Evolutionary conservation across 2,329 filamentous ascomycete species (phyloP).

Genomic region (Pyrenochaeta sp.): DNA sequence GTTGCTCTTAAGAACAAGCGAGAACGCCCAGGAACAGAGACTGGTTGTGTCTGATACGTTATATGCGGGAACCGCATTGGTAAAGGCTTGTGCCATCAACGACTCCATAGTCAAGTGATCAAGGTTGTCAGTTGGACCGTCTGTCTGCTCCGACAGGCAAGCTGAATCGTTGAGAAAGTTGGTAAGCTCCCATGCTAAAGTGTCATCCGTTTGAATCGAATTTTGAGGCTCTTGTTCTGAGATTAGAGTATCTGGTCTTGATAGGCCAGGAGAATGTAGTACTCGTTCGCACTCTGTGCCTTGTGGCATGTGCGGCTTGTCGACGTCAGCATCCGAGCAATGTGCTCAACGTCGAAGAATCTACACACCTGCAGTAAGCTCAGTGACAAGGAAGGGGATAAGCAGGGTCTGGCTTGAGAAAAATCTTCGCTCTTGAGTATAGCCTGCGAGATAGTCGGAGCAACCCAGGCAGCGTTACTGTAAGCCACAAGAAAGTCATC

Average conservation of each 20-base stretch:
- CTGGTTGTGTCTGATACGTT: conserved; percentile 21
- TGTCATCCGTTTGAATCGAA: conserved; percentile 5
- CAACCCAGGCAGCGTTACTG: conserved; percentile 10
- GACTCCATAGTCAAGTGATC: not conserved
- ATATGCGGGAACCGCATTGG: conserved; percentile 3
- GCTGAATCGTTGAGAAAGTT: conserved; percentile 1
- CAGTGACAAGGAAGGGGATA: not conserved
- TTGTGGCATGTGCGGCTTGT: conserved; percentile 5
- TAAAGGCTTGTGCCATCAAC: conserved; percentile 8
- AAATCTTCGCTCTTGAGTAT: not conserved
- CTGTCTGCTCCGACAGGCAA: conserved; percentile 2
- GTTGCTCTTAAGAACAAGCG: conserved; percentile 21
- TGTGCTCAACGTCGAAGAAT: not conserved
- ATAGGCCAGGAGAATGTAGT: conserved; percentile 3
- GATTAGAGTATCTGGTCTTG: not conserved
- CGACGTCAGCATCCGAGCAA: conserved; percentile 4
- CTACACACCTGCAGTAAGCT: conserved; percentile 4
- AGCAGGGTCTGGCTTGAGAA: conserved; percentile 3
- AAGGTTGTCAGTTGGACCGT: not conserved
- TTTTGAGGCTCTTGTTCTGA: not conserved
- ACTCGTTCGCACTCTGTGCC: not conserved
- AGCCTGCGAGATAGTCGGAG: conserved; percentile 6
- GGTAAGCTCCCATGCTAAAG: conserved; percentile 6
- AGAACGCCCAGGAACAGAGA: conserved; percentile 28
- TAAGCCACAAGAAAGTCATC: conserved; percentile 21